Percentiles rank a stretch among this genome's conserved stretches.
phyloP scores from a whole-genome alignment of 2,329 filamentous ascomycete genomes.

The Stromatinia cepivora region DNA sequence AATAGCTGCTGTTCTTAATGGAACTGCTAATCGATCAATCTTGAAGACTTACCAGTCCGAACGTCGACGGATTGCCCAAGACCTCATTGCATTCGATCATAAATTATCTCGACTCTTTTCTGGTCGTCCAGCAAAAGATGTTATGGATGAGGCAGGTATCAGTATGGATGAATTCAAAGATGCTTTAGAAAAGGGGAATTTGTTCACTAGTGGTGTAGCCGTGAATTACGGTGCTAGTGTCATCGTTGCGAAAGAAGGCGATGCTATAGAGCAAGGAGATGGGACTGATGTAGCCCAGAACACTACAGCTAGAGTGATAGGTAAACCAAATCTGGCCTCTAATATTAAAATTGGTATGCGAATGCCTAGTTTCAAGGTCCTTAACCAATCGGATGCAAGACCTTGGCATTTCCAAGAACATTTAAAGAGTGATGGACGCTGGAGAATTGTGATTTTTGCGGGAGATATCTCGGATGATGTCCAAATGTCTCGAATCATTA shows the following conservation, averaged over 20 bases:
- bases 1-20: conserved; percentile 41
- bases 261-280: conserved; percentile 48
- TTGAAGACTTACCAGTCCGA: conserved; percentile 64
- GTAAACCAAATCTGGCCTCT: conserved; percentile 33
- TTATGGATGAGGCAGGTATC: conserved; percentile 50
- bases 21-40: conserved; percentile 48
- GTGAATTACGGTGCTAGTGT: conserved; percentile 59
- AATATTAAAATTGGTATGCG: conserved; percentile 53
- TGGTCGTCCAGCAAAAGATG: conserved; percentile 51
- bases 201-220: conserved; percentile 58
- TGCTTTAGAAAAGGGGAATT: conserved; percentile 58
- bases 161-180: conserved; percentile 63
- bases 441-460: conserved; percentile 61
- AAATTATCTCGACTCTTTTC: conserved; percentile 58
- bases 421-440: conserved; percentile 58
- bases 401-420: conserved; percentile 60
- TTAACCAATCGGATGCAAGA: conserved; percentile 55
- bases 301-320: conserved; percentile 53
- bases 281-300: conserved; percentile 51
- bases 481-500: conserved; percentile 49
- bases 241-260: conserved; percentile 55
- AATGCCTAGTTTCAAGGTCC: conserved; percentile 58
- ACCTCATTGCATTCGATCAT: conserved; percentile 65
- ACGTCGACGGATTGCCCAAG: conserved; percentile 60
- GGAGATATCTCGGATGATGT: conserved; percentile 52